Conservation (phyloP, 139 green algal genomes). For the Protoeuglena noctilucae region DNA sequence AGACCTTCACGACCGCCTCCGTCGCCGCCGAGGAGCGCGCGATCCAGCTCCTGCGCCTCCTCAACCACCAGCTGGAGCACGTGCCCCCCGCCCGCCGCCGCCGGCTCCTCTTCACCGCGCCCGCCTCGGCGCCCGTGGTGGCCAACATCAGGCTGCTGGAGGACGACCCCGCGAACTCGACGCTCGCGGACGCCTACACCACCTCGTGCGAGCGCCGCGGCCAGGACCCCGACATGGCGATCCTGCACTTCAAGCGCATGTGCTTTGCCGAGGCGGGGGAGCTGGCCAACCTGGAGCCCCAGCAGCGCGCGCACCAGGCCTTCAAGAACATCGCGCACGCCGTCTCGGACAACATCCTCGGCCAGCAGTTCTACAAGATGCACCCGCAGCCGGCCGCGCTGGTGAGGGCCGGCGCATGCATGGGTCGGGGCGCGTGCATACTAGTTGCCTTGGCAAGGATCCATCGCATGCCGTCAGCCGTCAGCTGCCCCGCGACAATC, state of each 20-base stretch:
- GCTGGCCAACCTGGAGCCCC: constrained; percentile 10
- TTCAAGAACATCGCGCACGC: constrained; percentile 28
- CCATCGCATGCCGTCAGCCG: too few relatives aligned
- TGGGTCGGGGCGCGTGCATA: too few relatives aligned
- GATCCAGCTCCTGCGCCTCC: constrained; percentile 38
- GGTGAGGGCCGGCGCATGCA: too few relatives aligned
- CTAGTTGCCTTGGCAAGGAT: too few relatives aligned
- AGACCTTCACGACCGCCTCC: constrained; percentile 45
- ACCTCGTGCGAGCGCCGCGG: constrained; percentile 78
- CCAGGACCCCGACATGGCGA: constrained; percentile 73
- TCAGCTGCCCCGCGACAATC: too few relatives aligned
- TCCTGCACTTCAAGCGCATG: constrained; percentile 74
- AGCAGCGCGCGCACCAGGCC: constrained; percentile 41
- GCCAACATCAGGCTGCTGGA: constrained; percentile 70
- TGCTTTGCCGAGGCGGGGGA: constrained; percentile 14
- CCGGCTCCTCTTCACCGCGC: constrained; percentile 53
- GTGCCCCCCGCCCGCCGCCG: constrained; percentile 47
- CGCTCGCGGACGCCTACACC: constrained; percentile 81
- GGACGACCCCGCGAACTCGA: constrained; percentile 66
- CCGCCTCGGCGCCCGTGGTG: constrained; percentile 58
- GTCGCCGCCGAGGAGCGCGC: constrained; percentile 57
- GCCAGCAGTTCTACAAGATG: constrained; percentile 93
- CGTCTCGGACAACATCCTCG: constrained; percentile 87
- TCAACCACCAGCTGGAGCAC: constrained; percentile 70
- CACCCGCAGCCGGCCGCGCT: too few relatives aligned